Evolutionary conservation across 2,329 filamentous ascomycete genomes (phyloP).

Genomic region (Pseudogymnoascus pannorum): DNA sequence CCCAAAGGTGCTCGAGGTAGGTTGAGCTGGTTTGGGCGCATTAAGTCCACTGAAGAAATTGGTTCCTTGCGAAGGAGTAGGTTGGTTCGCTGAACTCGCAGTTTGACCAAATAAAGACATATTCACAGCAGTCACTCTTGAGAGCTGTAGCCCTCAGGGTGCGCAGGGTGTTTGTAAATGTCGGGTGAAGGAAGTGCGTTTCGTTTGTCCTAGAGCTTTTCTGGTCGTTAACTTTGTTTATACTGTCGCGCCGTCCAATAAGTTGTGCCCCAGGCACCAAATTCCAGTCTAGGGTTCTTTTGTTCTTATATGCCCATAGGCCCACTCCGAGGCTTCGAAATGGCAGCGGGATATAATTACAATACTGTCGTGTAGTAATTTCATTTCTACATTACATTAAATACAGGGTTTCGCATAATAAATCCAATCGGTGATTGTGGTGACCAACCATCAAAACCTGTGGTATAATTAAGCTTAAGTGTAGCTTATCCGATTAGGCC

Average conservation of each 20-base stretch:
- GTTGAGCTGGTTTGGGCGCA: conserved; percentile 10
- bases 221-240: conserved; percentile 6
- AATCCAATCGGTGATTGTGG: background rate
- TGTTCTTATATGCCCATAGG: background rate
- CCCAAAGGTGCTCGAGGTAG: conserved; percentile 12
- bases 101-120: conserved; percentile 9
- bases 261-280: conserved; percentile 7
- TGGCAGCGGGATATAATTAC: background rate
- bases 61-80: conserved; percentile 7
- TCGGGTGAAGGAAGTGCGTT: background rate
- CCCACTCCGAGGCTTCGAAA: background rate
- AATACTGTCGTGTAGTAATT: background rate
- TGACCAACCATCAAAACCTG: background rate
- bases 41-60: conserved; percentile 12
- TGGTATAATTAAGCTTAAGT: conserved; percentile 7
- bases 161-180: background rate
- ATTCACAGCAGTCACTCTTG: background rate
- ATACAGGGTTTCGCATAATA: background rate
- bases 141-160: background rate
- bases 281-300: background rate
- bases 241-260: background rate
- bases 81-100: background rate
- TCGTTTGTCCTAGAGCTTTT: conserved; percentile 3
- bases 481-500: conserved; percentile 5
- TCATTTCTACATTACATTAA: background rate